These are phyloP conservation scores for Macaranga tanarius DNA, from an alignment of 441 rosid species.

Conservation along the genomic window DNA sequence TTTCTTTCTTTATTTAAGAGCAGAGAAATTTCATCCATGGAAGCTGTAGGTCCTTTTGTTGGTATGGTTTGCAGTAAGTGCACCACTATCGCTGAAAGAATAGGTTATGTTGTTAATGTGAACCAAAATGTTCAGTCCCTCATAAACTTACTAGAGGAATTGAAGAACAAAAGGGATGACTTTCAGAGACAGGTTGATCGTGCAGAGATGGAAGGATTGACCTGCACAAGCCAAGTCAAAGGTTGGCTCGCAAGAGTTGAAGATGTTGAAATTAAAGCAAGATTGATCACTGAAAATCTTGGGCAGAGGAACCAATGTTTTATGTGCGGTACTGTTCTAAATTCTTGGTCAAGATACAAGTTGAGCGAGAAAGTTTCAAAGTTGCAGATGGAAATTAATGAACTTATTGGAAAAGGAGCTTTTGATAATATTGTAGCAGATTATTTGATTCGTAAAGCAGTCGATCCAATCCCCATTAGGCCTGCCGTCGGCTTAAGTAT, in stretches of 20 bases:
- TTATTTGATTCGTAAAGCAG: slow-evolving; percentile 13
- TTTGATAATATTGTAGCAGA: slow-evolving; percentile 23
- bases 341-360: slow-evolving; percentile 25
- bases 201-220: slow-evolving; percentile 36
- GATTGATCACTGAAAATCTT: slow-evolving; percentile 21
- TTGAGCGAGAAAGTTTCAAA: slow-evolving; percentile 31
- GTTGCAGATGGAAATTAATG: slow-evolving; percentile 25
- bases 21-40: slow-evolving; percentile 22
- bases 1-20: slow-evolving; percentile 4
- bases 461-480: slow-evolving; percentile 38
- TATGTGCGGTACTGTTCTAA: slow-evolving; percentile 22
- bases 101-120: slow-evolving; percentile 23
- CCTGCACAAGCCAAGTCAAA: slow-evolving; percentile 33
- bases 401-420: slow-evolving; percentile 30
- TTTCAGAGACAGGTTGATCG: slow-evolving; percentile 25
- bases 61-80: slow-evolving; percentile 9
- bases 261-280: slow-evolving; percentile 34
- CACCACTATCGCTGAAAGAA: not conserved
- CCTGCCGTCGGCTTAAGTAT: slow-evolving; percentile 33
- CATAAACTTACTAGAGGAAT: slow-evolving; percentile 27
- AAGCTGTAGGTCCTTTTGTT: slow-evolving; percentile 16
- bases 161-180: slow-evolving; percentile 43
- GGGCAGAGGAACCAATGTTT: slow-evolving; percentile 24
- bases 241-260: slow-evolving; percentile 38
- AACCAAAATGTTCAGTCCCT: slow-evolving; percentile 33